phyloP scores from a whole-genome alignment of 352 stramenopile genomes.

The Phytopythium vexans region DNA sequence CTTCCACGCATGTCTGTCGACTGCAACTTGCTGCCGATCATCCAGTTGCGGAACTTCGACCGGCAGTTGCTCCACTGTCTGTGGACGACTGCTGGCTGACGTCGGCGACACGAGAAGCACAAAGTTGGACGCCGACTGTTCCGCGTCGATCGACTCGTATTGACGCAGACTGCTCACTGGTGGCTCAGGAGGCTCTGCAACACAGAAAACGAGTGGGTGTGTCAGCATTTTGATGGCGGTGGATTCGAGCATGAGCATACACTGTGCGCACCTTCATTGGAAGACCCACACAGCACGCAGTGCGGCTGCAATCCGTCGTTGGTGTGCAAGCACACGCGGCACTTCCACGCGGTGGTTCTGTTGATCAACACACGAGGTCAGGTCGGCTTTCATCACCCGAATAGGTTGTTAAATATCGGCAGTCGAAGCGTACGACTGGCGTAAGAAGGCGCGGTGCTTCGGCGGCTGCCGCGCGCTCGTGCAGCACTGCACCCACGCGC shows the following conservation, averaged over 20 bases:
- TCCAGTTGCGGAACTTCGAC: slow-evolving; percentile 12
- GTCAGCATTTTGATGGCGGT: too few species aligned
- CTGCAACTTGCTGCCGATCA: slow-evolving; percentile 51
- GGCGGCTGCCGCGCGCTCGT: slow-evolving; percentile 25
- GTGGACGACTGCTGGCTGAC: neutral
- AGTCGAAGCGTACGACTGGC: slow-evolving; percentile 27
- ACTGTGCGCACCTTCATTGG: slow-evolving; percentile 23
- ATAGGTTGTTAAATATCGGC: neutral
- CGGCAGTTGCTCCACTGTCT: neutral
- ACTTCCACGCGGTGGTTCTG: slow-evolving; percentile 47
- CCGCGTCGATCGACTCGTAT: too few species aligned
- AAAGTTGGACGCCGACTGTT: too few species aligned
- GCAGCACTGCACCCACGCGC: slow-evolving; percentile 48
- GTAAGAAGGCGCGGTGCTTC: slow-evolving; percentile 44
- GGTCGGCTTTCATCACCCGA: slow-evolving; percentile 1
- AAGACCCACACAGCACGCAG: slow-evolving; percentile 55
- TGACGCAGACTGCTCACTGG: too few species aligned
- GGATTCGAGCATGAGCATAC: neutral
- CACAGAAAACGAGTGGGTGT: too few species aligned
- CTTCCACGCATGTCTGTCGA: slow-evolving; percentile 70
- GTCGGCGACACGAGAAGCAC: neutral
- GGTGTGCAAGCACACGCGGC: slow-evolving; percentile 47
- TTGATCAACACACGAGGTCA: slow-evolving; percentile 2
- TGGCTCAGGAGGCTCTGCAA: too few species aligned
- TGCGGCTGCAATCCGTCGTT: slow-evolving; percentile 43